Conservation (phyloP, 257 asterid genomes). For the Euphrasia confusa region DNA sequence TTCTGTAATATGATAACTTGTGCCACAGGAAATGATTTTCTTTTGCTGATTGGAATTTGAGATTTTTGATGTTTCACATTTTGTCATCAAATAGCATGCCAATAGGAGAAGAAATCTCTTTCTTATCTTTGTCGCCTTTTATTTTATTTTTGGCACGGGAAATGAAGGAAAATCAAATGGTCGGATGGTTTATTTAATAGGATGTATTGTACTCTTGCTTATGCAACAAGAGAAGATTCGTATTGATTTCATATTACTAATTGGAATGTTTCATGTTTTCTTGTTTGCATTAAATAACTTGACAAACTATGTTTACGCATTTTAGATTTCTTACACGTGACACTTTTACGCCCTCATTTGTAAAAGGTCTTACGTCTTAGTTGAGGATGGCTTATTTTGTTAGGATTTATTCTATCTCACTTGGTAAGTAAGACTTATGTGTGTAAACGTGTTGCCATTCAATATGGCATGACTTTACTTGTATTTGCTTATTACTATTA, state of each 20-base stretch:
- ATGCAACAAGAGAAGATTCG: no score
- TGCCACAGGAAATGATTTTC: background rate
- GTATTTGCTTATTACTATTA: background rate
- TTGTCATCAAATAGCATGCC: background rate
- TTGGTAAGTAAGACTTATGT: background rate
- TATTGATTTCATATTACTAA: no score
- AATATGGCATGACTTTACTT: background rate
- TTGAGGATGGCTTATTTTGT: background rate
- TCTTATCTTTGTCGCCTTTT: no score
- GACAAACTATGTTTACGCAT: background rate
- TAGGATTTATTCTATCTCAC: background rate
- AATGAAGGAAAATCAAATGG: background rate
- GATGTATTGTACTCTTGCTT: background rate
- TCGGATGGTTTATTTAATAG: background rate
- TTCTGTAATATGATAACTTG: background rate
- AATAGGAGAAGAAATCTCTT: no score
- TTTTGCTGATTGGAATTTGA: background rate
- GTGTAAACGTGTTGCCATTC: background rate
- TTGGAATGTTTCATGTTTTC: no score
- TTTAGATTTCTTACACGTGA: no score
- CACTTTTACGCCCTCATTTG: background rate
- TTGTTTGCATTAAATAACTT: no score
- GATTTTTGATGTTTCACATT: background rate
- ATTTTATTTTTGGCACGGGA: no score
- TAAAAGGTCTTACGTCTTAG: background rate